phyloP scores from a whole-genome alignment of 2,329 filamentous ascomycete species.

The Colletotrichum chlorophyti region DNA sequence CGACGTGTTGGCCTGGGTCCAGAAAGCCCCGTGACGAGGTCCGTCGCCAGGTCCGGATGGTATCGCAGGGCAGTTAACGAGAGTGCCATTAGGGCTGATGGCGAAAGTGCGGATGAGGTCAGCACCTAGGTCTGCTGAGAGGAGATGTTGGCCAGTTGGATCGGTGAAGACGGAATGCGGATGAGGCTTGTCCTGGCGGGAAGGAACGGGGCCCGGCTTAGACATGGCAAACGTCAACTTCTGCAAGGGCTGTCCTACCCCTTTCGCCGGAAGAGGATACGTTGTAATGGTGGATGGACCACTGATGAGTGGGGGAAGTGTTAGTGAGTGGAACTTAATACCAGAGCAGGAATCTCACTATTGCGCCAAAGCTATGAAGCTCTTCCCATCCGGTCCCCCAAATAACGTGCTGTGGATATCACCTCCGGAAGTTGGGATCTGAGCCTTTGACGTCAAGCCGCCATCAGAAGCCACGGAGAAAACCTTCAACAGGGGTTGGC shows the following conservation, averaged over 20 bases:
- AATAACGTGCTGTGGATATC: constrained; percentile 50
- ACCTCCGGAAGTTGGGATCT: constrained; percentile 41
- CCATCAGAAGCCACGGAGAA: constrained; percentile 41
- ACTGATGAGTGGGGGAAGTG: constrained; percentile 36
- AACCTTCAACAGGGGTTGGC: constrained; percentile 42
- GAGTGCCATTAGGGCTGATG: constrained; percentile 52
- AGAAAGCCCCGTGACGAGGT: constrained; percentile 60
- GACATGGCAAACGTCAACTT: constrained; percentile 49
- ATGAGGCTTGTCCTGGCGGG: constrained; percentile 61
- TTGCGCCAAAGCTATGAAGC: constrained; percentile 50
- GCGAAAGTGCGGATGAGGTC: constrained; percentile 61
- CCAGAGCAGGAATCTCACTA: constrained; percentile 43
- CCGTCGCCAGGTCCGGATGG: constrained; percentile 53
- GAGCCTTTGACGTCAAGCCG: constrained; percentile 38
- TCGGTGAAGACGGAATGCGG: constrained; percentile 59
- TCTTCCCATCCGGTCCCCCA: constrained; percentile 43
- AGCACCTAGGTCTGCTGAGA: constrained; percentile 60
- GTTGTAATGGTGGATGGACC: constrained; percentile 50
- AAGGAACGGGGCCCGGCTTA: constrained; percentile 48
- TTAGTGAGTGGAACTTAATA: neutral
- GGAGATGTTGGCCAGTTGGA: constrained; percentile 54
- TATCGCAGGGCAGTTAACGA: constrained; percentile 53
- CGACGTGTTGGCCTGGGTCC: constrained; percentile 38
- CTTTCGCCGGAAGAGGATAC: constrained; percentile 47
- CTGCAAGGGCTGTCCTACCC: constrained; percentile 39